Conservation (phyloP, 169 alveolate species). For the Plasmodium ovale region DNA sequence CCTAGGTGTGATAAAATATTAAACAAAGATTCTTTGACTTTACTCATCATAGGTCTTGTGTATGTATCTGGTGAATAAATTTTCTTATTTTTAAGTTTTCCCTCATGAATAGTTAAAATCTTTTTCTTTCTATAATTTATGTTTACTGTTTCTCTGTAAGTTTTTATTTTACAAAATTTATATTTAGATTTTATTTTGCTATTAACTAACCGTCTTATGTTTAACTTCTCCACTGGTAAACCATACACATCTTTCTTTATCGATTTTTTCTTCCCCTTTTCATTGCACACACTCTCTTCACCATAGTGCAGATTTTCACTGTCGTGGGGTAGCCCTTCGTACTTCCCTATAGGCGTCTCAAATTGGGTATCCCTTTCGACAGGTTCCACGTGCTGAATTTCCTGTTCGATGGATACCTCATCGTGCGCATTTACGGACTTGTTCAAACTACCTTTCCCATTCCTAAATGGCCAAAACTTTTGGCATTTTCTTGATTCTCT, state of each 20-base stretch:
- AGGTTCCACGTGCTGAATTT: too few relatives aligned
- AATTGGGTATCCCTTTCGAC: too few relatives aligned
- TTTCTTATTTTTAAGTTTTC: conserved; percentile 79
- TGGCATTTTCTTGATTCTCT: background rate
- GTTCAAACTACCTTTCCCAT: background rate
- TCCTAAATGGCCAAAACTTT: background rate
- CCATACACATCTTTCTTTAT: conserved; percentile 55
- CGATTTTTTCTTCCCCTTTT: background rate
- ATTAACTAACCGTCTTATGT: conserved; percentile 10
- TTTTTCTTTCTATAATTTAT: conserved; percentile 64
- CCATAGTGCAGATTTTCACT: background rate
- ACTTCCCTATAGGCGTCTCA: background rate
- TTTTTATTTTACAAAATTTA: conserved; percentile 44
- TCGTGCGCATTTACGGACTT: too few relatives aligned
- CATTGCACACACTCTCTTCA: background rate
- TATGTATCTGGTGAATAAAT: conserved; percentile 79
- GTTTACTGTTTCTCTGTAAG: conserved; percentile 47
- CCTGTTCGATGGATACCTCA: too few relatives aligned
- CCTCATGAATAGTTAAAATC: conserved; percentile 70
- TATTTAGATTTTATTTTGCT: conserved; percentile 66
- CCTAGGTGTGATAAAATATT: conserved; percentile 77
- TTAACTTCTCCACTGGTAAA: conserved; percentile 40
- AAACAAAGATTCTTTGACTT: conserved; percentile 81
- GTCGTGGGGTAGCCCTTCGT: background rate
- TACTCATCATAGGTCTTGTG: conserved; percentile 86